Base-by-base conservation (phyloP, 1,284 basidiomycete species). In the Heterobasidion annosum region DNA sequence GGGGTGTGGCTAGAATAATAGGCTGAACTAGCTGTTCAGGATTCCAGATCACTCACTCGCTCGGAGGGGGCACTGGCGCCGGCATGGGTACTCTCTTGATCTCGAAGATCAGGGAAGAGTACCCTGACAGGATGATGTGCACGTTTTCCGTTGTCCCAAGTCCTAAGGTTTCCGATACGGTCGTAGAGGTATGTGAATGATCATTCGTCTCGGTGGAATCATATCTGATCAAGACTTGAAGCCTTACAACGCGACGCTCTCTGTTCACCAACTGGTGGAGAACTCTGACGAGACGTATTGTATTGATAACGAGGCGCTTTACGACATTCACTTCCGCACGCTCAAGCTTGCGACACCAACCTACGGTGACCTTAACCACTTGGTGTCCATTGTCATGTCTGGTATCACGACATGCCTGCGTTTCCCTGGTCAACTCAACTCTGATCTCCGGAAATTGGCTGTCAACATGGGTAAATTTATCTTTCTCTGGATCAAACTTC, bases 361-460 rank as follows among this genome's bases (percentile, higher is more conserved):
- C 9, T 97, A 98, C 70, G 93, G 92, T 62, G 93, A 98, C 70
- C 85, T 98, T 59, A 98, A 98, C 82, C 91, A 95, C 70, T 85
- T 99, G 60, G 93, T 99, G 54, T 96, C 93, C 34, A 83, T 93
- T 63, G 97, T 98, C 70, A 99, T 99, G 97, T 94, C 91, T 52
- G 96, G 96, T 69, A 91, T 95, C 69, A 95, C 93, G 10, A 97
- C 94, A 58, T 94, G 89, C 70, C 75, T 97, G 72, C 93, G 93
- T 57, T 98, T 99, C 93, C 95, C 95, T 67, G 96, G 95, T 78
- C 93, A 96, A 73, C 85, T 98, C 67, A 98, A 98, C 84, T 98
- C 95, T 54, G 95, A 98, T 69, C 81, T 98, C 54, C 82, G 94
- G 69, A 98, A 98, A 76, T 78, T 98, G 62, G 95, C 94, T 61